Evolutionary conservation across 2,329 filamentous ascomycete genomes (phyloP).

Genomic region (Ceratocystiopsis sp.): DNA sequence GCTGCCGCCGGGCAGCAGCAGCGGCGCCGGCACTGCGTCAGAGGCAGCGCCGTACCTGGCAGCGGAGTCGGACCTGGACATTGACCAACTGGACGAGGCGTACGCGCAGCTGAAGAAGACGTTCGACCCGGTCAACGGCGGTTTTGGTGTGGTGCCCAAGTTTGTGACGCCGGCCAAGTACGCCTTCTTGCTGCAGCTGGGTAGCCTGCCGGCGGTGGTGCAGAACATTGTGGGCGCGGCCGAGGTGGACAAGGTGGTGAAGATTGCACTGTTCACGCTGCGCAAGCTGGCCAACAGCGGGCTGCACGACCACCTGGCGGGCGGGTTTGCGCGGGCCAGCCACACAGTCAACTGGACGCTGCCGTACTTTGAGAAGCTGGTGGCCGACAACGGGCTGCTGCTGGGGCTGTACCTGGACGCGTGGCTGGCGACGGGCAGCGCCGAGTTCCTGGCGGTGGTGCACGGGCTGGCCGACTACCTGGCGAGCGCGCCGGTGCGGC

Average conservation of each 20-base stretch:
- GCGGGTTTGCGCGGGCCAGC: slow-evolving; percentile 56
- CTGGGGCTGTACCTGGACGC: slow-evolving; percentile 74
- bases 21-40: background rate
- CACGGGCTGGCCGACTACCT: slow-evolving; percentile 80
- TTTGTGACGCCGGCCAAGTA: slow-evolving; percentile 81
- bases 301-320: slow-evolving; percentile 37
- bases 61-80: slow-evolving; percentile 53
- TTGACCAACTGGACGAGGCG: slow-evolving; percentile 84
- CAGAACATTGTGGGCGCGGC: slow-evolving; percentile 80
- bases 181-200: slow-evolving; percentile 61
- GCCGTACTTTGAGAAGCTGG: slow-evolving; percentile 94
- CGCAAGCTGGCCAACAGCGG: slow-evolving; percentile 48
- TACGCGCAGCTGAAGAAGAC: slow-evolving; percentile 62
- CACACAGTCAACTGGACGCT: slow-evolving; percentile 85
- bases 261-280: slow-evolving; percentile 69
- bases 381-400: slow-evolving; percentile 81
- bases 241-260: slow-evolving; percentile 55
- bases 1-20: slow-evolving; percentile 6
- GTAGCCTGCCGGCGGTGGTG: slow-evolving; percentile 53
- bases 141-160: slow-evolving; percentile 70
- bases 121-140: slow-evolving; percentile 65
- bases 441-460: slow-evolving; percentile 61
- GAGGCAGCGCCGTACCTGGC: slow-evolving; percentile 14
- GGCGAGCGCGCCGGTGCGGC: slow-evolving; percentile 50
- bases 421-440: slow-evolving; percentile 33